Evolutionary conservation across 2,329 filamentous ascomycete species (phyloP).

Genomic region (Xylaria sp.): DNA sequence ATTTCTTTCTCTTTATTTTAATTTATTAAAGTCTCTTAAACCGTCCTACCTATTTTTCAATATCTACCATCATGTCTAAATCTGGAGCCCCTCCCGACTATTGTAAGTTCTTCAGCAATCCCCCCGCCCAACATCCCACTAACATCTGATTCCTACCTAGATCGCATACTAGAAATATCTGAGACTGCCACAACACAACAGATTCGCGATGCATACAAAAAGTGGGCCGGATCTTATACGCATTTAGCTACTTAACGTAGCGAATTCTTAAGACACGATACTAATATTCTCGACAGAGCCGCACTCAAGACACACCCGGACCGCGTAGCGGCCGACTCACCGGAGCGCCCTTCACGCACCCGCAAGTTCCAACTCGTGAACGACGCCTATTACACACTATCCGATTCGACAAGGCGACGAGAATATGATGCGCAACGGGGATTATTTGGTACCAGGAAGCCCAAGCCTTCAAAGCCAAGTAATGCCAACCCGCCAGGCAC

Average conservation of each 20-base stretch:
- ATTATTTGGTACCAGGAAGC: slow-evolving; percentile 61
- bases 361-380: slow-evolving; percentile 92
- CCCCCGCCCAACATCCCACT: slow-evolving; percentile 38
- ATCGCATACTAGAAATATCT: slow-evolving; percentile 77
- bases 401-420: slow-evolving; percentile 76
- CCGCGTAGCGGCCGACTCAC: slow-evolving; percentile 83
- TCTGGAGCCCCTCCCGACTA: slow-evolving; percentile 64
- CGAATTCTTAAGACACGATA: background rate
- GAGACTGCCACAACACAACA: slow-evolving; percentile 82
- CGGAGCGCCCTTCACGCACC: slow-evolving; percentile 83
- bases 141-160: slow-evolving; percentile 55
- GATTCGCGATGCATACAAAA: slow-evolving; percentile 94
- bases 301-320: slow-evolving; percentile 95
- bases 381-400: slow-evolving; percentile 92
- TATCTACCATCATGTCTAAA: slow-evolving; percentile 50
- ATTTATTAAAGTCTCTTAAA: slow-evolving; percentile 5
- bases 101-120: slow-evolving; percentile 57
- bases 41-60: slow-evolving; percentile 28
- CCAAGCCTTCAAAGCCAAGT: slow-evolving; percentile 51
- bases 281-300: slow-evolving; percentile 63
- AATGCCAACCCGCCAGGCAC: slow-evolving; percentile 52
- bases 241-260: background rate
- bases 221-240: slow-evolving; percentile 58
- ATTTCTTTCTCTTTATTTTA: background rate
- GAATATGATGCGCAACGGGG: slow-evolving; percentile 84